A percentile compares a stretch with the other conserved stretches of the same genome.
These are phyloP conservation scores for Euptelea pleiosperma DNA, from an alignment of 164 flowering plant genomes.

Conservation along the genomic window DNA sequence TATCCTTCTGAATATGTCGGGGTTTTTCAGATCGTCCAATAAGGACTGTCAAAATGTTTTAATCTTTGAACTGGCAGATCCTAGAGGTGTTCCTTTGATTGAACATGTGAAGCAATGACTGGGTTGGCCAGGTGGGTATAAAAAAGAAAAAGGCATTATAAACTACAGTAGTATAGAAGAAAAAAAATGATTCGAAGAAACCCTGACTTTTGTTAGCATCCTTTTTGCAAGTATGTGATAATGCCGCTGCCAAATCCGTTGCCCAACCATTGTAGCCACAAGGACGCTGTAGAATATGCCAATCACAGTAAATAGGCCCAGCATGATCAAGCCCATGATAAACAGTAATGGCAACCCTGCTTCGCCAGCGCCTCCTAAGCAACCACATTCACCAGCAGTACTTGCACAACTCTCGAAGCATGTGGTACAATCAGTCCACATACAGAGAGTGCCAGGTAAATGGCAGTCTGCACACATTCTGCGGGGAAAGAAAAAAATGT, in stretches of 20 bases:
- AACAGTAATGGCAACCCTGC: slow-evolving; percentile 87
- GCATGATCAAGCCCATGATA: slow-evolving; percentile 75
- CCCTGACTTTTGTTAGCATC: slow-evolving; percentile 79
- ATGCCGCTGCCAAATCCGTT: slow-evolving; percentile 98
- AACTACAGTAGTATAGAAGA: neutral
- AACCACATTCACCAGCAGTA: slow-evolving; percentile 87
- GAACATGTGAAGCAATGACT: too few species aligned
- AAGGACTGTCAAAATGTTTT: too few species aligned
- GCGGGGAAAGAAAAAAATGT: slow-evolving; percentile 27
- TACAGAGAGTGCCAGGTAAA: slow-evolving; percentile 92
- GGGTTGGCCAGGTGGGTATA: too few species aligned
- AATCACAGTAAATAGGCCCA: slow-evolving; percentile 86
- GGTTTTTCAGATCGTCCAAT: too few species aligned
- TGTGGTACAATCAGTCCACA: slow-evolving; percentile 97
- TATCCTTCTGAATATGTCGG: too few species aligned
- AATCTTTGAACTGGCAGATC: too few species aligned
- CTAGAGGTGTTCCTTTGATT: too few species aligned
- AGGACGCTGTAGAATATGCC: slow-evolving; percentile 97
- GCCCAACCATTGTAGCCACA: slow-evolving; percentile 99
- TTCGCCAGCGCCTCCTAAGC: slow-evolving; percentile 96
- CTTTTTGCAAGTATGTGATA: slow-evolving; percentile 97
- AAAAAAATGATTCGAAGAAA: neutral
- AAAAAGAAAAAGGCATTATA: neutral
- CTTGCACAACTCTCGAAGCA: slow-evolving; percentile 88
- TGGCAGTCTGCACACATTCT: slow-evolving; percentile 97